These are phyloP conservation scores for Fusarium phyllophilum DNA, from an alignment of 2,329 filamentous ascomycete species.

Conservation along the genomic window DNA sequence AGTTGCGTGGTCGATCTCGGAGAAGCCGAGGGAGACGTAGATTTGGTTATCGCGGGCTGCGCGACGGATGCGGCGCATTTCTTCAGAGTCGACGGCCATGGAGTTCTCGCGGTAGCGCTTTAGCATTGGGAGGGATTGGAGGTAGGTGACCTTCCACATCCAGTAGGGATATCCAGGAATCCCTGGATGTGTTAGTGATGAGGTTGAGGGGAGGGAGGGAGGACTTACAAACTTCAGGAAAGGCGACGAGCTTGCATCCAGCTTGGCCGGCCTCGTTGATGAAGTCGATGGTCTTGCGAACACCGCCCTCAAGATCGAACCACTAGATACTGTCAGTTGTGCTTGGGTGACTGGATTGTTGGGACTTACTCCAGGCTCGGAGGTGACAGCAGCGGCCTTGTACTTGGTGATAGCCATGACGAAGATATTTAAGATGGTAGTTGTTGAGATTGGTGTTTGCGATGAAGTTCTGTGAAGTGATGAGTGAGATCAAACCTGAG, in stretches of 20 bases:
- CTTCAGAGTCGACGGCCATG: conserved; percentile 50
- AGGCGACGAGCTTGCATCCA: conserved; percentile 64
- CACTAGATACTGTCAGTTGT: conserved; percentile 48
- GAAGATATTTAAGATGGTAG: background rate
- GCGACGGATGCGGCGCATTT: conserved; percentile 56
- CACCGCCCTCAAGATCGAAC: conserved; percentile 65
- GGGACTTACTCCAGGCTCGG: conserved; percentile 25
- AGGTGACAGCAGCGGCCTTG: conserved; percentile 40
- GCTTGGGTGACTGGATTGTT: fast-evolving
- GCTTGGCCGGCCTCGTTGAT: conserved; percentile 65
- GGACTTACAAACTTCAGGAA: conserved; percentile 58
- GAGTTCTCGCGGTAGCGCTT: conserved; percentile 53
- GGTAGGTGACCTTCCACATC: conserved; percentile 49
- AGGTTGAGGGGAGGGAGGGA: fast-evolving
- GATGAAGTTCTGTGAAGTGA: background rate
- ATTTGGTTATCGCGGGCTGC: conserved; percentile 55
- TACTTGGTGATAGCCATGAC: conserved; percentile 41
- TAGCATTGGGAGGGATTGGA: conserved; percentile 47
- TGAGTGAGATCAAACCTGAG: background rate
- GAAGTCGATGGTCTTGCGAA: conserved; percentile 66
- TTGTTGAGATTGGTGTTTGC: background rate
- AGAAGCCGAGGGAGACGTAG: conserved; percentile 61
- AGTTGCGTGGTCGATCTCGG: conserved; percentile 57
- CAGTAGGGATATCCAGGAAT: conserved; percentile 64
- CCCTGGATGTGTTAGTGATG: conserved; percentile 36